These are phyloP conservation scores for Talaromyces ruber DNA, from an alignment of 495 filamentous ascomycete species.

Conservation along the genomic window DNA sequence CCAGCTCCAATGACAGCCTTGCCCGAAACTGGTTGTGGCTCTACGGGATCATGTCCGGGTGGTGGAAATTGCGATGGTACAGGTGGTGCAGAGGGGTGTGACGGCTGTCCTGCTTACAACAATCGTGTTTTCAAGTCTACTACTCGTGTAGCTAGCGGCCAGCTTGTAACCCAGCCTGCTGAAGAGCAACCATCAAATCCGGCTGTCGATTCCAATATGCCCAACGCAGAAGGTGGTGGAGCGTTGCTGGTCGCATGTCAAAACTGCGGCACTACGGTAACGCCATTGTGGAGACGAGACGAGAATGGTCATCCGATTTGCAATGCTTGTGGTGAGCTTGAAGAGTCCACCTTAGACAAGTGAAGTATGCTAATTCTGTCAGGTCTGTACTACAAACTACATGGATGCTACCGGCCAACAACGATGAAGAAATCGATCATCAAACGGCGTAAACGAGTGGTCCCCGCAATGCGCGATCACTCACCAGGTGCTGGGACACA, in stretches of 20 bases:
- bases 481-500: constrained; percentile 33
- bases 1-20: constrained; percentile 22
- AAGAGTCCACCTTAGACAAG: constrained; percentile 8
- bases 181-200: constrained; percentile 15
- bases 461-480: constrained; percentile 64
- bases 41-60: constrained; percentile 85
- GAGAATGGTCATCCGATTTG: constrained; percentile 95
- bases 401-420: constrained; percentile 83
- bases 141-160: constrained; percentile 21
- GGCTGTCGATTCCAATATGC: constrained; percentile 16
- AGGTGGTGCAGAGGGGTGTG: constrained; percentile 91
- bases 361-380: not conserved
- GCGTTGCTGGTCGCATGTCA: constrained; percentile 88
- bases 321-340: constrained; percentile 86
- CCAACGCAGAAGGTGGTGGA: constrained; percentile 37
- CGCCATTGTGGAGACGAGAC: constrained; percentile 91
- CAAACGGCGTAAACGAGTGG: constrained; percentile 90
- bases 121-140: constrained; percentile 86
- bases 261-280: constrained; percentile 96
- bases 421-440: constrained; percentile 98
- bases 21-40: constrained; percentile 22
- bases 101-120: constrained; percentile 94
- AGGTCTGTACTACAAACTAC: constrained; percentile 97
- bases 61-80: constrained; percentile 95
- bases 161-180: constrained; percentile 15